phyloP scores from a whole-genome alignment of 2,329 filamentous ascomycete genomes.

The Aspergillus fischeri region DNA sequence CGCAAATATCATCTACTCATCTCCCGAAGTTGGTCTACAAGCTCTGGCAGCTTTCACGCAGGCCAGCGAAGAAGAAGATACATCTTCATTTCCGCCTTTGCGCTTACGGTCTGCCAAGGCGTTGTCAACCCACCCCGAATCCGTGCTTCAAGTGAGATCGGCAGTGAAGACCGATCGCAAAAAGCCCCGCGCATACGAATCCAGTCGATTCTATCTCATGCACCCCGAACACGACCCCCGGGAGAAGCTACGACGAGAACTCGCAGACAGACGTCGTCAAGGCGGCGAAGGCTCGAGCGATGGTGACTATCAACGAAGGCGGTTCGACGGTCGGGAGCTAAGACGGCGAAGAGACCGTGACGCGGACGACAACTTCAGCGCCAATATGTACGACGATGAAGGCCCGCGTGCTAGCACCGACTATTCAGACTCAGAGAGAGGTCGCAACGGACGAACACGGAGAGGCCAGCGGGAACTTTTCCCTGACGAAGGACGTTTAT shows the following conservation, averaged over 20 bases:
- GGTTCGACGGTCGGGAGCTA: constrained; percentile 59
- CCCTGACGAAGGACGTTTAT: constrained; percentile 27
- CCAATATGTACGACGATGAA: constrained; percentile 79
- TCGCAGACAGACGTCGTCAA: constrained; percentile 42
- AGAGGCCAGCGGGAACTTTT: constrained; percentile 36
- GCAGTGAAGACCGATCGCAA: constrained; percentile 77
- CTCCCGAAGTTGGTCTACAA: constrained; percentile 48
- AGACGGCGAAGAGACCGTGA: constrained; percentile 42
- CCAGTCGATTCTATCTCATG: constrained; percentile 87
- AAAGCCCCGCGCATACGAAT: constrained; percentile 67
- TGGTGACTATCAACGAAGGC: constrained; percentile 46
- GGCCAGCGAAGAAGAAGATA: constrained; percentile 32
- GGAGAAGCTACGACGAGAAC: constrained; percentile 60
- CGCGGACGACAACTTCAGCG: constrained; percentile 61
- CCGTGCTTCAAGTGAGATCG: constrained; percentile 66
- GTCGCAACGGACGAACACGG: constrained; percentile 26
- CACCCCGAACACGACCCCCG: constrained; percentile 85
- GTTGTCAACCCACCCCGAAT: constrained; percentile 64
- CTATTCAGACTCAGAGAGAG: constrained; percentile 26
- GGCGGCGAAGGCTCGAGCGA: constrained; percentile 33
- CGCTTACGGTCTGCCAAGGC: constrained; percentile 67
- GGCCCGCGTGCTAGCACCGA: constrained; percentile 26
- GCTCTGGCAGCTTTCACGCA: constrained; percentile 51
- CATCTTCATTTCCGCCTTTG: constrained; percentile 51
- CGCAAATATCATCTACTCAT: constrained; percentile 76